phyloP scores from a whole-genome alignment of 805 yeast species.

The Isabelozyma heimii region DNA sequence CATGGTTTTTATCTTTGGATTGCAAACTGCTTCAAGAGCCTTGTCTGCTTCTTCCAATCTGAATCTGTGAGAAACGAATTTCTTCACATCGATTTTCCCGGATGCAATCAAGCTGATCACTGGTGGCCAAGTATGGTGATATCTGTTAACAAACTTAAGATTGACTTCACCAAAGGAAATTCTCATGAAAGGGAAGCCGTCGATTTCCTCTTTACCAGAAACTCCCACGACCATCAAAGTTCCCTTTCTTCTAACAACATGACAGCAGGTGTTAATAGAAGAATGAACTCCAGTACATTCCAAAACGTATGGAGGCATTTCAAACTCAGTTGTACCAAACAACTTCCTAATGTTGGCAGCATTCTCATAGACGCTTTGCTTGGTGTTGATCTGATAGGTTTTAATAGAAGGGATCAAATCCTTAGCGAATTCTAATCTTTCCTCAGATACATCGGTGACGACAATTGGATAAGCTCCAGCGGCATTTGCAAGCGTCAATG shows the following conservation, averaged over 20 bases:
- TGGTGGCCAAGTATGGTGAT: conserved; percentile 58
- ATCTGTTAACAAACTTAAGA: conserved; percentile 51
- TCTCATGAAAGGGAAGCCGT: conserved; percentile 55
- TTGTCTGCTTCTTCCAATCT: conserved; percentile 44
- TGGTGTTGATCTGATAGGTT: conserved; percentile 41
- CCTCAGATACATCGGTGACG: conserved; percentile 21
- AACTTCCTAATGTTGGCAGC: conserved; percentile 34
- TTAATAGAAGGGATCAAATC: conserved; percentile 37
- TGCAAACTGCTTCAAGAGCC: conserved; percentile 33
- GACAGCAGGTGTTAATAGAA: conserved; percentile 46
- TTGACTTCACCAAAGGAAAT: conserved; percentile 51
- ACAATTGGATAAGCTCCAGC: conserved; percentile 19
- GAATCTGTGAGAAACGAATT: conserved; percentile 50
- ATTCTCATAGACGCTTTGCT: conserved; percentile 29
- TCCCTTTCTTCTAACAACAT: conserved; percentile 47
- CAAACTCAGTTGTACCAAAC: conserved; percentile 30
- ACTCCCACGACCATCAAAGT: conserved; percentile 49
- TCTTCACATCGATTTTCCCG: conserved; percentile 9
- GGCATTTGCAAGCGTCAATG: conserved; percentile 17
- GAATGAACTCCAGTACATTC: conserved; percentile 58
- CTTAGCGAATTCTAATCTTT: conserved; percentile 19
- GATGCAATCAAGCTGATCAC: conserved; percentile 47
- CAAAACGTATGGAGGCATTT: conserved; percentile 26
- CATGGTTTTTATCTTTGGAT: conserved; percentile 1
- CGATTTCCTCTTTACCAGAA: conserved; percentile 40